phyloP scores from a whole-genome alignment of 1,284 basidiomycete genomes.

The Puccinia brachypodii region DNA sequence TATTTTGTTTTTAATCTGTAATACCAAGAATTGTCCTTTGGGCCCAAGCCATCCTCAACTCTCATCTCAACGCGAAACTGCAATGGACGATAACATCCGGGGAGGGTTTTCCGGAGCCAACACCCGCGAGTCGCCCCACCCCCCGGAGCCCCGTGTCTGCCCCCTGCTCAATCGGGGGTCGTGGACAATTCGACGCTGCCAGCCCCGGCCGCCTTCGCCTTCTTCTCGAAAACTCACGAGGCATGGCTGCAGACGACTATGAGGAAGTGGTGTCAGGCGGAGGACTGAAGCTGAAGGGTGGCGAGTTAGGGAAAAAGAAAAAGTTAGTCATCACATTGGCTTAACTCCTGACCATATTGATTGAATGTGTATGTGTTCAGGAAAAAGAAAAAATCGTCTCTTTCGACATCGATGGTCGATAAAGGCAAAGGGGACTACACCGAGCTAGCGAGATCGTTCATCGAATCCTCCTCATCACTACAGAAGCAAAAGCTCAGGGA shows the following conservation, averaged over 20 bases:
- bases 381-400: slow-evolving; percentile 7
- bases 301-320: background rate
- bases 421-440: background rate
- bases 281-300: background rate
- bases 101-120: too few relatives aligned
- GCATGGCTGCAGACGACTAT: slow-evolving; percentile 1
- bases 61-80: too few relatives aligned
- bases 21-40: too few relatives aligned
- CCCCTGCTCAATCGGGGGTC: too few relatives aligned
- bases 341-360: background rate
- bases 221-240: too few relatives aligned
- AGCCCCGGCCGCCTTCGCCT: too few relatives aligned
- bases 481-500: background rate
- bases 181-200: too few relatives aligned
- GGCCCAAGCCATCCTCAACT: too few relatives aligned
- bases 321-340: background rate
- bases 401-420: background rate
- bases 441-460: background rate
- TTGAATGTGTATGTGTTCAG: background rate
- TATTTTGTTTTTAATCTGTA: too few relatives aligned
- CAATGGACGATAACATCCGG: too few relatives aligned
- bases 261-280: slow-evolving; percentile 7
- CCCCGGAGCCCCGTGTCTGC: too few relatives aligned
- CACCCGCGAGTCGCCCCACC: too few relatives aligned
- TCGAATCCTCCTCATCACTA: background rate